These are phyloP conservation scores for Protomyces macrosporus DNA, from an alignment of 1,139 yeast genomes.

Conservation along the genomic window DNA sequence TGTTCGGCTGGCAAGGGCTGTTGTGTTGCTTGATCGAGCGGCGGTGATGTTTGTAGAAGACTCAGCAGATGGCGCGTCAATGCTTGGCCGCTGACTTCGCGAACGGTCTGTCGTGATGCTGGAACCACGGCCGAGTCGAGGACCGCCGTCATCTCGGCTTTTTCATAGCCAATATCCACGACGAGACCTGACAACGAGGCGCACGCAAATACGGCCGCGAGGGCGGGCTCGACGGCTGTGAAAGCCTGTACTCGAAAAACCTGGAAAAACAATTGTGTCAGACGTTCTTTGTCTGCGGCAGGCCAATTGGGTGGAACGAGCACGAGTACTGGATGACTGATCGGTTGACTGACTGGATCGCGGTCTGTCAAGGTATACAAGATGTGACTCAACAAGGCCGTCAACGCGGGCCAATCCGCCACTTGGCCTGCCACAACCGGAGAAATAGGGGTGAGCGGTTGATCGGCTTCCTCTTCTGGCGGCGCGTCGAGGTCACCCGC, in stretches of 20 bases:
- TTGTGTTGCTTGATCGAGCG: constrained; percentile 24
- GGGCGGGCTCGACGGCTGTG: constrained; percentile 59
- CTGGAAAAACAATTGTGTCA: constrained; percentile 53
- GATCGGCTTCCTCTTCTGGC: background rate
- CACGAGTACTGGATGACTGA: constrained; percentile 28
- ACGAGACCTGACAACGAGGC: constrained; percentile 59
- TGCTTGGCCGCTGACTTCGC: constrained; percentile 52
- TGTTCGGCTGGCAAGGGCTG: constrained; percentile 53
- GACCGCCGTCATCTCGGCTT: constrained; percentile 40
- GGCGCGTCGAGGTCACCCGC: background rate
- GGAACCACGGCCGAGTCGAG: constrained; percentile 1
- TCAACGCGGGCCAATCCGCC: constrained; percentile 28
- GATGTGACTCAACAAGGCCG: constrained; percentile 35
- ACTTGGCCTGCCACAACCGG: constrained; percentile 26
- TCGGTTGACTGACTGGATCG: constrained; percentile 2
- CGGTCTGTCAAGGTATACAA: constrained; percentile 3
- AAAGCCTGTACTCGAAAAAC: constrained; percentile 67
- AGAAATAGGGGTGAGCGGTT: constrained; percentile 5
- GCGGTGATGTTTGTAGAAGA: constrained; percentile 42
- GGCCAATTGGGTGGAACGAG: constrained; percentile 29
- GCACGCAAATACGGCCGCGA: constrained; percentile 71
- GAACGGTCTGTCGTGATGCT: background rate
- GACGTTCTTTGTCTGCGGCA: constrained; percentile 21
- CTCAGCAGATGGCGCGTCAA: constrained; percentile 53
- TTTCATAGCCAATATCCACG: constrained; percentile 72